These are phyloP conservation scores for Wallacemonas sp. DNA, from an alignment of 208 protist genomes.

Conservation along the genomic window DNA sequence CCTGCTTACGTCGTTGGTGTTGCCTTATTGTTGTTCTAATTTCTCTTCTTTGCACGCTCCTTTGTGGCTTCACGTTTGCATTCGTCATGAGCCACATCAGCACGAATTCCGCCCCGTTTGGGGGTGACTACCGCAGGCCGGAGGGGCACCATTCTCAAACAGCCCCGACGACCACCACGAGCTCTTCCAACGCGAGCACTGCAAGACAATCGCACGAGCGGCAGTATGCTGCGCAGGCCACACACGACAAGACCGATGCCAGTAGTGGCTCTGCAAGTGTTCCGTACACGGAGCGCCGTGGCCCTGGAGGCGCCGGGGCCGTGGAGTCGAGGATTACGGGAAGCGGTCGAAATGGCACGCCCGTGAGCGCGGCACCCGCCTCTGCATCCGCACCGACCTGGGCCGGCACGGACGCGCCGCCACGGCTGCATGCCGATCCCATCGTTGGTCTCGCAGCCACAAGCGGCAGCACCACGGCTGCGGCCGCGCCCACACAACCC, in stretches of 20 bases:
- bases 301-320: neutral
- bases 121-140: neutral
- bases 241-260: neutral
- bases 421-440: neutral
- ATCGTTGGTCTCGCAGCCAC: neutral
- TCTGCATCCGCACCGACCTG: no score
- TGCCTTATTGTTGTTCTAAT: neutral
- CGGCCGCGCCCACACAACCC: neutral
- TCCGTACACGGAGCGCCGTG: neutral
- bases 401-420: neutral
- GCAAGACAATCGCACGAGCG: neutral
- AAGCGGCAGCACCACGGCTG: neutral
- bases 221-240: neutral
- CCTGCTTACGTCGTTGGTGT: neutral
- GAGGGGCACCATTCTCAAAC: neutral
- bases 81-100: slow-evolving; percentile 1
- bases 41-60: no score
- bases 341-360: no score
- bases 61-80: no score
- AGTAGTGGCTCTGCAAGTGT: neutral
- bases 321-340: no score
- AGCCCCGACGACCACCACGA: neutral
- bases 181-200: neutral
- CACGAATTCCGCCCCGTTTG: neutral
- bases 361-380: no score